Percentiles rank a stretch among this genome's conserved stretches.
These are phyloP conservation scores for Rhododendron henanense DNA, from an alignment of 148 eudicot genomes.

Conservation along the genomic window DNA sequence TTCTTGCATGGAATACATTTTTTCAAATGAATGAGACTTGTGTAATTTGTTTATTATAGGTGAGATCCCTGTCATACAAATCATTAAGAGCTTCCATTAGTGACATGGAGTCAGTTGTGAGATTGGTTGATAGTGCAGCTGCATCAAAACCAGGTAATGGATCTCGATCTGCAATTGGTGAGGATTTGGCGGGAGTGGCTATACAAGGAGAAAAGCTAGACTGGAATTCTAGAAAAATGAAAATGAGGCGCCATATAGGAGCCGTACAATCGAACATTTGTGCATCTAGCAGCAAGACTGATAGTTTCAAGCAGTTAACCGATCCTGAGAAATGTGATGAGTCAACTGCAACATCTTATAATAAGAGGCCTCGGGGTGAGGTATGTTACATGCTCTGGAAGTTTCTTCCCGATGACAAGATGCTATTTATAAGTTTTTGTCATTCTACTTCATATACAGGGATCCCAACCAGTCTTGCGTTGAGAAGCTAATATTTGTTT, in stretches of 20 bases:
- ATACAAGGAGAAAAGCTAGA: background rate
- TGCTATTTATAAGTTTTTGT: background rate
- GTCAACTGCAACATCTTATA: background rate
- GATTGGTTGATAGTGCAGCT: constrained; percentile 15
- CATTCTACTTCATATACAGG: background rate
- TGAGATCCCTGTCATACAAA: constrained; percentile 9
- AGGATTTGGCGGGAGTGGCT: background rate
- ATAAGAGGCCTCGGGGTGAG: constrained; percentile 8
- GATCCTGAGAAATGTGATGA: background rate
- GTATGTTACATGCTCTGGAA: background rate
- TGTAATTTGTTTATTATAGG: constrained; percentile 10
- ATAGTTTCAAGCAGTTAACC: background rate
- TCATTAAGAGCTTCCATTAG: constrained; percentile 11
- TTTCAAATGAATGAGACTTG: background rate
- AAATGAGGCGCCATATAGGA: background rate
- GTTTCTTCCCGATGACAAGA: background rate
- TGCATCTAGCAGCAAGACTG: background rate
- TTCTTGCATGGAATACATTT: background rate
- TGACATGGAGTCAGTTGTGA: constrained; percentile 17
- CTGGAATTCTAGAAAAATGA: background rate
- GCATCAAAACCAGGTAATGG: constrained; percentile 15
- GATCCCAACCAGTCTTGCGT: background rate
- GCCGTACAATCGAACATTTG: background rate
- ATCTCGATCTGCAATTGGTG: constrained; percentile 8
- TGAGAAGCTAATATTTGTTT: background rate